These are phyloP conservation scores for Mortierella sp. DNA, from an alignment of 371 early-diverging fungal genomes.

Conservation along the genomic window DNA sequence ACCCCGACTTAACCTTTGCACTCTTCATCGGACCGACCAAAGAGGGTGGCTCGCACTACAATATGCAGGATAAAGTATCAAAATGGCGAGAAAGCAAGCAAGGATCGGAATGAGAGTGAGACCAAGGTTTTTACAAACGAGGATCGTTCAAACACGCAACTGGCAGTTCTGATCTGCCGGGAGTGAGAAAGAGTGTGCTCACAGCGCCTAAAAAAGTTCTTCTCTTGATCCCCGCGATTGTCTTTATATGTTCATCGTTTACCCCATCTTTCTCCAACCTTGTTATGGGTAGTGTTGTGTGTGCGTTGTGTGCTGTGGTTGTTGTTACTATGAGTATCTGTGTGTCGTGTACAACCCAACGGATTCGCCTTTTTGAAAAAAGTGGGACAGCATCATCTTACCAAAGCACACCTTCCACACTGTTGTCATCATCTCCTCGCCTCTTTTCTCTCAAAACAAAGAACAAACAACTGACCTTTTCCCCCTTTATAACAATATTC, in stretches of 20 bases:
- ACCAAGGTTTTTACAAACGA: background rate
- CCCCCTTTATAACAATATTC: no score
- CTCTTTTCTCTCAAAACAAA: background rate
- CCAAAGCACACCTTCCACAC: background rate
- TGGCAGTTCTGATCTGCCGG: background rate
- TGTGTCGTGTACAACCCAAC: conserved; percentile 5
- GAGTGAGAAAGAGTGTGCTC: background rate
- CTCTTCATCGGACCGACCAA: background rate
- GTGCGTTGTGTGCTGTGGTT: background rate
- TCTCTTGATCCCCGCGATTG: conserved; percentile 31
- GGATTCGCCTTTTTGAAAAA: background rate
- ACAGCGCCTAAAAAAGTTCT: background rate
- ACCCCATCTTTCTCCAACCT: conserved; percentile 14
- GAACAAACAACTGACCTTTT: background rate
- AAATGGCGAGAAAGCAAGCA: background rate
- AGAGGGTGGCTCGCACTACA: background rate
- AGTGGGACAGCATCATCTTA: background rate
- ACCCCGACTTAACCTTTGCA: conserved; percentile 9
- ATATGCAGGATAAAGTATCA: background rate
- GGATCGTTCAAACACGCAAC: background rate
- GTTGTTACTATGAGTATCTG: background rate
- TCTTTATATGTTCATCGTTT: conserved; percentile 25
- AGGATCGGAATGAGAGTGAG: conserved; percentile 9
- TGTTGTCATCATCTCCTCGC: background rate
- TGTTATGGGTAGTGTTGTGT: conserved; percentile 4